Conservation (phyloP, 768 basidiomycete genomes). For the Phanerochaete carnosa region DNA sequence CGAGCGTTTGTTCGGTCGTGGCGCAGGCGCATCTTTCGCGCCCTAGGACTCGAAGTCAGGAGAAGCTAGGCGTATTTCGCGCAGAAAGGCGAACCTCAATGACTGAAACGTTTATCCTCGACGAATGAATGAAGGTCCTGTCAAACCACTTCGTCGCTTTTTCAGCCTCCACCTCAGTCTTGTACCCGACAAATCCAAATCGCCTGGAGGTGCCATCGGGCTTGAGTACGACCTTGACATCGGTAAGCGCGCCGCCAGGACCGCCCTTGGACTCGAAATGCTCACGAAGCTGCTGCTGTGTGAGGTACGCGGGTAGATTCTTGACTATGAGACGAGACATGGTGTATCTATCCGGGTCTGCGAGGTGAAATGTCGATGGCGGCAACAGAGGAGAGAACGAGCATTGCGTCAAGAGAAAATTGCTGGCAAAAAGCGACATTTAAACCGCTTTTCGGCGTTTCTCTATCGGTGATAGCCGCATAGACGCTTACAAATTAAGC, state of each 20-base stretch:
- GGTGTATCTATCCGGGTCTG: conserved; percentile 4
- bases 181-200: conserved; percentile 94
- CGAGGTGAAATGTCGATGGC: background rate
- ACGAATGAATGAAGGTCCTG: conserved; percentile 77
- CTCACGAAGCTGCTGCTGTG: conserved; percentile 57
- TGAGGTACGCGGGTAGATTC: conserved; percentile 70
- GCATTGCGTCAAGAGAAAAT: conserved; percentile 6
- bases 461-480: background rate
- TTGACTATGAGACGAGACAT: conserved; percentile 88
- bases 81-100: conserved; percentile 61
- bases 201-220: conserved; percentile 76
- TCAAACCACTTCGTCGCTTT: conserved; percentile 83
- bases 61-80: background rate
- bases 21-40: conserved; percentile 61
- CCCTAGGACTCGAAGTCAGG: conserved; percentile 38
- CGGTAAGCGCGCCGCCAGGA: conserved; percentile 74
- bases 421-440: conserved; percentile 4
- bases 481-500: background rate
- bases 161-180: conserved; percentile 69
- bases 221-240: conserved; percentile 77
- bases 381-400: background rate
- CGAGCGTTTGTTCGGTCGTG: conserved; percentile 68
- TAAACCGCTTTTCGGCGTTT: background rate
- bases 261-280: conserved; percentile 64
- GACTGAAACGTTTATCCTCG: conserved; percentile 69